Evolutionary conservation across 2,329 filamentous ascomycete species (phyloP).

Genomic region (Beauveria scarabaeidicola): DNA sequence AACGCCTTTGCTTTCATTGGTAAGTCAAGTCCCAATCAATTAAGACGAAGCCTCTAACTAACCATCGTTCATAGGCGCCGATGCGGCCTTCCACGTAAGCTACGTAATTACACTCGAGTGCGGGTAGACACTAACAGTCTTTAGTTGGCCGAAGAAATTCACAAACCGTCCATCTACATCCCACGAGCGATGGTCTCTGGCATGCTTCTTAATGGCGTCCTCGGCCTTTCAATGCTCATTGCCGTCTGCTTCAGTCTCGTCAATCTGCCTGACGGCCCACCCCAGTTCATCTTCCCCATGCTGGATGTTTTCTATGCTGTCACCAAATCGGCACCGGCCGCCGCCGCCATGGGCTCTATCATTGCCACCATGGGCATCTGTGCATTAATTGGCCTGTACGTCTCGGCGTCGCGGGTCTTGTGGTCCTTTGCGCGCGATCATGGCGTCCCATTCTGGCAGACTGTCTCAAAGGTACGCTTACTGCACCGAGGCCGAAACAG

Average conservation of each 20-base stretch:
- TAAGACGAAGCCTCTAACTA: not conserved
- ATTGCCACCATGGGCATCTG: conserved; percentile 41
- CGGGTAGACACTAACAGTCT: not conserved
- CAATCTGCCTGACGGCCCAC: conserved; percentile 35
- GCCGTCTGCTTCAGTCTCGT: conserved; percentile 42
- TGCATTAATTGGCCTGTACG: conserved; percentile 44
- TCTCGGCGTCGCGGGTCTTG: conserved; percentile 47
- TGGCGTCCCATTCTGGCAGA: conserved; percentile 23
- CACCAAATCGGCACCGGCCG: conserved; percentile 37
- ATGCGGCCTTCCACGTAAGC: conserved; percentile 22
- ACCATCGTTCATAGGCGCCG: conserved; percentile 9
- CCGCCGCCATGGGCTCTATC: conserved; percentile 41
- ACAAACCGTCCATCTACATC: conserved; percentile 39
- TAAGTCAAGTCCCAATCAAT: not conserved
- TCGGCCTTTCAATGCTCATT: conserved; percentile 48
- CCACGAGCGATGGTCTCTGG: conserved; percentile 41
- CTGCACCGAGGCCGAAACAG: not conserved
- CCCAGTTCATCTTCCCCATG: conserved; percentile 36
- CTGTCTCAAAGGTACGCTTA: not conserved
- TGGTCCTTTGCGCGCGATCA: conserved; percentile 41
- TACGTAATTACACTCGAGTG: no score
- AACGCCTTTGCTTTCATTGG: conserved; percentile 28
- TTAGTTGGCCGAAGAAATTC: conserved; percentile 23
- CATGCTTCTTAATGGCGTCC: conserved; percentile 40
- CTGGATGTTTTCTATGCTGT: conserved; percentile 49